Evolutionary conservation across 345 rosid genomes (phyloP).

Genomic region (Dovyalis caffra): DNA sequence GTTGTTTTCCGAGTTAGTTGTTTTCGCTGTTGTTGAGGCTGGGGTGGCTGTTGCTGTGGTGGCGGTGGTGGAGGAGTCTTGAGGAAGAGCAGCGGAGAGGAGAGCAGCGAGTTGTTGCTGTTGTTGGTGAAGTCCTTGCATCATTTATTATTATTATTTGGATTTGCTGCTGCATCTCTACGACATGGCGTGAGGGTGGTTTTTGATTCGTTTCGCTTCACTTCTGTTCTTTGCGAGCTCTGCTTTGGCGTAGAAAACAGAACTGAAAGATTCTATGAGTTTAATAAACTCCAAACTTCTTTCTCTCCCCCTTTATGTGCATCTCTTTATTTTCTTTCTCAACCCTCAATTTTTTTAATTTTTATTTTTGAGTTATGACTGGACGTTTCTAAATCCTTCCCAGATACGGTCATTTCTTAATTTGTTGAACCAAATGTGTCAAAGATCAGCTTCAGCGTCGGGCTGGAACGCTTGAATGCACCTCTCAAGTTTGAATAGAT

Average conservation of each 20-base stretch:
- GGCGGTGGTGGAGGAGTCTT: conserved; percentile 41
- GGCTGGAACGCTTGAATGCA: too few relatives aligned
- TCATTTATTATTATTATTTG: conserved; percentile 27
- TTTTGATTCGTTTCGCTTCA: background rate
- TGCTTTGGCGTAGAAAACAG: background rate
- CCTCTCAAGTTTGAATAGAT: too few relatives aligned
- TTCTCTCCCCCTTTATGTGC: too few relatives aligned
- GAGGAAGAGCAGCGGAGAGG: conserved; percentile 70
- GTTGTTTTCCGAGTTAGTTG: conserved; percentile 24
- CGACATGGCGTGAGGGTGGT: background rate
- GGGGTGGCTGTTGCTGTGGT: conserved; percentile 17
- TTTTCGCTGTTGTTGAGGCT: conserved; percentile 16
- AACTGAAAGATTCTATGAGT: background rate
- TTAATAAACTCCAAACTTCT: background rate
- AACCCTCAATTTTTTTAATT: too few relatives aligned
- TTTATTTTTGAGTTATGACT: too few relatives aligned
- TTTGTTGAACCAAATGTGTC: too few relatives aligned
- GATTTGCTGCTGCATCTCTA: background rate
- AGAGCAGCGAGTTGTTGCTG: conserved; percentile 77
- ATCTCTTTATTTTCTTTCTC: too few relatives aligned
- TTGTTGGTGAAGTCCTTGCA: conserved; percentile 73
- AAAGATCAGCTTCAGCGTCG: too few relatives aligned
- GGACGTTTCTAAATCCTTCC: too few relatives aligned
- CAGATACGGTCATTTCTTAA: too few relatives aligned
- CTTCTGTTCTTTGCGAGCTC: background rate